phyloP scores from a whole-genome alignment of 2,329 filamentous ascomycete genomes.

The Fusarium nanum region DNA sequence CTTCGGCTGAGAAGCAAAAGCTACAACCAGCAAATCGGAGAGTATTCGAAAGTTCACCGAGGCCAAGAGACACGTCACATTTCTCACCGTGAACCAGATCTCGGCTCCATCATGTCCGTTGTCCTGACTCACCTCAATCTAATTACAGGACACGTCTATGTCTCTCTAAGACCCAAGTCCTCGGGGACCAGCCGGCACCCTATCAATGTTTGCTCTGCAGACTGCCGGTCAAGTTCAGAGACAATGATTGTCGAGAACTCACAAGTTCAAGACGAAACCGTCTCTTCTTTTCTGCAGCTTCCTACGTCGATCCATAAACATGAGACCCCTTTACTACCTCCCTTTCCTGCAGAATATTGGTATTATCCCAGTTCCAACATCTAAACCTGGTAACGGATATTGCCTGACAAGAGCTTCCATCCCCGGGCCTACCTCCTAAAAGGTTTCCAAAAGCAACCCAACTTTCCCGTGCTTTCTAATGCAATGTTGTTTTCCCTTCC shows the following conservation, averaged over 20 bases:
- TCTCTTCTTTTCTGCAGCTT: neutral
- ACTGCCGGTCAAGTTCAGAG: neutral
- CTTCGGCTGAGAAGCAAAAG: neutral
- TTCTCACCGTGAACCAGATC: constrained; percentile 1
- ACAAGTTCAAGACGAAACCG: neutral
- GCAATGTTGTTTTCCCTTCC: neutral
- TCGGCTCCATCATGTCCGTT: neutral
- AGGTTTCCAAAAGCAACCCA: neutral
- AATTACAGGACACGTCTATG: neutral
- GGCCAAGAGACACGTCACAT: constrained; percentile 15
- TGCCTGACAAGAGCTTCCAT: constrained; percentile 4
- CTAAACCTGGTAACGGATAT: constrained; percentile 1
- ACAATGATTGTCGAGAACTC: neutral
- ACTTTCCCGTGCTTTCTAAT: neutral
- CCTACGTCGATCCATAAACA: neutral
- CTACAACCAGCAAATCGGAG: constrained; percentile 1
- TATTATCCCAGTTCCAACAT: neutral
- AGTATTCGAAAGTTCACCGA: neutral
- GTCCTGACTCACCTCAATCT: neutral
- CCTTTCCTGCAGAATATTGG: neutral
- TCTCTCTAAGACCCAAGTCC: neutral
- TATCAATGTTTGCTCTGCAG: neutral
- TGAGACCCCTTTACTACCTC: neutral
- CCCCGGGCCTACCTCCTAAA: neutral
- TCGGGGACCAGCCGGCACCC: neutral